Evolutionary conservation across 768 basidiomycete genomes (phyloP).

Genomic region (Gloeopeniophorella convolvens): DNA sequence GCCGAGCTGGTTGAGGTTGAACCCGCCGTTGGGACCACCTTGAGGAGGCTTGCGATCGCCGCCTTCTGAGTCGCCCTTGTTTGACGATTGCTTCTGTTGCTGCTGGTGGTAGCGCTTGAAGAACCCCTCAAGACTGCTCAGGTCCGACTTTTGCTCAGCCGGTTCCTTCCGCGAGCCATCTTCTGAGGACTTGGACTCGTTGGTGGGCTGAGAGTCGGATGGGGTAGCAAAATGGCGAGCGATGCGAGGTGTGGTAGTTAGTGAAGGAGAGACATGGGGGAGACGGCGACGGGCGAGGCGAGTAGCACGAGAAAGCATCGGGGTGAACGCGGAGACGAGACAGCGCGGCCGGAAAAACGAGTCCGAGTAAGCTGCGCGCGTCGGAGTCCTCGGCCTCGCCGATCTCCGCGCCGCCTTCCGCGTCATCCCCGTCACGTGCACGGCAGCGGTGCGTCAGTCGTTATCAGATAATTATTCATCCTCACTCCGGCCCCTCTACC

Average conservation of each 20-base stretch:
- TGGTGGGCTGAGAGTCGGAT: slow-evolving; percentile 4
- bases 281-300: slow-evolving; percentile 18
- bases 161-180: slow-evolving; percentile 12
- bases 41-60: slow-evolving; percentile 40
- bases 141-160: slow-evolving; percentile 20
- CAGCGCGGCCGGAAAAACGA: not conserved
- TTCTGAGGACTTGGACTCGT: slow-evolving; percentile 7
- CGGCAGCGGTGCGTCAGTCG: too few relatives aligned
- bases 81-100: slow-evolving; percentile 23
- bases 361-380: too few relatives aligned
- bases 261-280: not conserved
- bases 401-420: too few relatives aligned
- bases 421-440: too few relatives aligned
- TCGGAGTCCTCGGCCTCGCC: too few relatives aligned
- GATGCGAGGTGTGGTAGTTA: not conserved
- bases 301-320: slow-evolving; percentile 20
- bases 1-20: slow-evolving; percentile 51
- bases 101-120: slow-evolving; percentile 23
- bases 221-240: slow-evolving; percentile 17
- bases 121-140: slow-evolving; percentile 22
- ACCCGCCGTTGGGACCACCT: slow-evolving; percentile 41
- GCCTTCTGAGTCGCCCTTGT: slow-evolving; percentile 29
- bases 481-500: slow-evolving; percentile 19
- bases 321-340: slow-evolving; percentile 1
- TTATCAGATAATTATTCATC: too few relatives aligned